Evolutionary conservation across 2,329 filamentous ascomycete genomes (phyloP), one percentile per base, ranked within the genome.

Genomic region (Colletotrichum truncatum): DNA sequence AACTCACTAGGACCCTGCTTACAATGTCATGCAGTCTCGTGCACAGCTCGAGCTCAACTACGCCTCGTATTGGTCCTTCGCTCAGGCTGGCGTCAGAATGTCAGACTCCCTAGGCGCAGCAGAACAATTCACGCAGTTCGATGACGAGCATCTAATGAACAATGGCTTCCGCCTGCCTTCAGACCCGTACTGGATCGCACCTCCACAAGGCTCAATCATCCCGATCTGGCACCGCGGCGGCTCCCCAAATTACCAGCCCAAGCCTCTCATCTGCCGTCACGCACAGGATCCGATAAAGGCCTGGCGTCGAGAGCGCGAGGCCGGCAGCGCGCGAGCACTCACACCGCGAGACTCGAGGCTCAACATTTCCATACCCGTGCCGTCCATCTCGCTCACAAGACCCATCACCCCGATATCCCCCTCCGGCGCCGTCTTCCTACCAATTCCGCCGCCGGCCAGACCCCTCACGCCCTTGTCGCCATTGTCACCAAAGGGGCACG

Each of bases 11-110:
- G 5, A 32, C 7, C 21, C 10, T 36, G 14, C 58, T 66, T 18
- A 66, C 51, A 39, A 6, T 8, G 38, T 18, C 26, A 23, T 41
- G 45, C 18, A 66, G 63, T 66, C 63, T 7, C 63, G 63, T 45
- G 63, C 63, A 14, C 63, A 66, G n/a, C 36, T 66, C 26, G 63
- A 66, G 58, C 63, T 66, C 58, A 66, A 66, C 43, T 66, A 66
- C 41, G 63, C 63, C 43, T 38, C 63, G 4, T 66, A 55, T 36
- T 66, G 58, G 57, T 66, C 63, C 43, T 66, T 63, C 23, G 63
- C 63, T 30, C 63, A 66, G 36, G 58, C 63, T 7, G 57, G 63
- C 36, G 51, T 66, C 8, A 62, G 63, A 6, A 66, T 66, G 58
- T 66, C 63, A 16, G 63, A 66, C 41, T 66, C 63, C 6, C 63